Conservation (phyloP, 305 asterid species). For the Fraxinus ornus region DNA sequence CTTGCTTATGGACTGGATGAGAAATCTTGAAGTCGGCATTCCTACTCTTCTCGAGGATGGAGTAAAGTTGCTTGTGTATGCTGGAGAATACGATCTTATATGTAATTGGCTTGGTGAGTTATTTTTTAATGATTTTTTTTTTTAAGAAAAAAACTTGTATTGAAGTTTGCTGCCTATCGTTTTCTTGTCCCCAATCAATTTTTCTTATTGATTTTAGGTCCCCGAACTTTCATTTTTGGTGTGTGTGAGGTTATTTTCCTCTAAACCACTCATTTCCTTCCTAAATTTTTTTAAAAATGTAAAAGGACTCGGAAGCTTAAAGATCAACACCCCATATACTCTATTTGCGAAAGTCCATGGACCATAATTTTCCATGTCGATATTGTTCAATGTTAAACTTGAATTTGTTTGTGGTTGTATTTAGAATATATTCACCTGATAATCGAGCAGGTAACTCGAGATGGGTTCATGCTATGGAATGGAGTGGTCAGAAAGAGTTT, state of each 20-base stretch:
- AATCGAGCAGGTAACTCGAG: slow-evolving; percentile 77
- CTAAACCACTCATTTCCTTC: not conserved
- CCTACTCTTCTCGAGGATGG: slow-evolving; percentile 92
- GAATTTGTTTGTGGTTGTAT: not conserved
- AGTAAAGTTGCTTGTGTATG: slow-evolving; percentile 74
- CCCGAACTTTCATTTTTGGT: not conserved
- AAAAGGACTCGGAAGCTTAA: not conserved
- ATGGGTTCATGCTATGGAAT: slow-evolving; percentile 97
- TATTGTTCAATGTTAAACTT: not conserved
- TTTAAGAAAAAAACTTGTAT: not conserved
- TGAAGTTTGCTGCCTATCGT: not conserved
- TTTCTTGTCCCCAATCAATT: not conserved
- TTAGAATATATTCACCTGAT: not conserved
- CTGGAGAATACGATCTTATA: slow-evolving; percentile 95
- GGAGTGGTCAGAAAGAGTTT: slow-evolving; percentile 84
- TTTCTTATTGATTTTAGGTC: not conserved
- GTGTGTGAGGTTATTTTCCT: not conserved
- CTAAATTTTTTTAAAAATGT: not conserved
- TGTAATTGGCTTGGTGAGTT: slow-evolving; percentile 97
- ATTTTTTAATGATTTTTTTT: not conserved
- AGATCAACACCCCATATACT: not conserved
- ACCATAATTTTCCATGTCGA: not conserved
- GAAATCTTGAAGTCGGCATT: slow-evolving; percentile 89
- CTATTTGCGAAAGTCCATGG: not conserved
- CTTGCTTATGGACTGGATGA: slow-evolving; percentile 96